These are phyloP conservation scores for Teratosphaeria gauchensis DNA, from an alignment of 2,329 filamentous ascomycete genomes.

Conservation along the genomic window DNA sequence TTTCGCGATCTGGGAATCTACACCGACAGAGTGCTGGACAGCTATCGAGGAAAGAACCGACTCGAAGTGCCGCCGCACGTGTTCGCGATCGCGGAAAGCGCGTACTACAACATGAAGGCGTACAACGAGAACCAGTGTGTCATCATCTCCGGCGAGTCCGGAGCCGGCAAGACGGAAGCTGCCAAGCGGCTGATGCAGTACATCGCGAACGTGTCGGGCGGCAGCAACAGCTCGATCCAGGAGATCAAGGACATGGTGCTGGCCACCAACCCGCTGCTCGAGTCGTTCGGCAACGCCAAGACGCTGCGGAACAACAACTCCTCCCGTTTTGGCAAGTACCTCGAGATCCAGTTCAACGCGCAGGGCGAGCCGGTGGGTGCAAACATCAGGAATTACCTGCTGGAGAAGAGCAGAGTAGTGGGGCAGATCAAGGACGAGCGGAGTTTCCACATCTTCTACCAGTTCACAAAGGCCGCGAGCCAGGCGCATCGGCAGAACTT, in stretches of 20 bases:
- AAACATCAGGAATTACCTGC: conserved; percentile 94
- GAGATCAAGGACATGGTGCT: conserved; percentile 99
- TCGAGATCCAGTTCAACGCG: conserved; percentile 91
- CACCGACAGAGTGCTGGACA: conserved; percentile 84
- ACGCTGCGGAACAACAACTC: conserved; percentile 98
- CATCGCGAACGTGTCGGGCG: conserved; percentile 92
- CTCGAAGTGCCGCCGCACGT: conserved; percentile 82
- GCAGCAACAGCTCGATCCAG: conserved; percentile 75
- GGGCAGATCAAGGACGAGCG: conserved; percentile 92
- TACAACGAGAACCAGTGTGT: conserved; percentile 99
- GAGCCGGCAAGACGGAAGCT: conserved; percentile 95
- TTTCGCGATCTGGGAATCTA: conserved; percentile 95
- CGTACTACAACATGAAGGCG: conserved; percentile 99
- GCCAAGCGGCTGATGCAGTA: conserved; percentile 99
- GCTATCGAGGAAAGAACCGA: conserved; percentile 93
- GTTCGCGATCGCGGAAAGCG: conserved; percentile 89
- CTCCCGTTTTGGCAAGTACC: conserved; percentile 94
- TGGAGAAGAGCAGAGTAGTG: conserved; percentile 91
- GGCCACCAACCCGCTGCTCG: conserved; percentile 90
- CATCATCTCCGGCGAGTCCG: conserved; percentile 97
- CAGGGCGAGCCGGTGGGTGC: conserved; percentile 89
- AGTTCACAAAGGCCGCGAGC: conserved; percentile 93
- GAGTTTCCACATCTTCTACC: conserved; percentile 99
- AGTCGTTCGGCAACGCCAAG: conserved; percentile 98
- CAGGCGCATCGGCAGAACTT: conserved; percentile 77